phyloP scores from a whole-genome alignment of 495 filamentous ascomycete genomes.

The Astrothelium subdiscretum region DNA sequence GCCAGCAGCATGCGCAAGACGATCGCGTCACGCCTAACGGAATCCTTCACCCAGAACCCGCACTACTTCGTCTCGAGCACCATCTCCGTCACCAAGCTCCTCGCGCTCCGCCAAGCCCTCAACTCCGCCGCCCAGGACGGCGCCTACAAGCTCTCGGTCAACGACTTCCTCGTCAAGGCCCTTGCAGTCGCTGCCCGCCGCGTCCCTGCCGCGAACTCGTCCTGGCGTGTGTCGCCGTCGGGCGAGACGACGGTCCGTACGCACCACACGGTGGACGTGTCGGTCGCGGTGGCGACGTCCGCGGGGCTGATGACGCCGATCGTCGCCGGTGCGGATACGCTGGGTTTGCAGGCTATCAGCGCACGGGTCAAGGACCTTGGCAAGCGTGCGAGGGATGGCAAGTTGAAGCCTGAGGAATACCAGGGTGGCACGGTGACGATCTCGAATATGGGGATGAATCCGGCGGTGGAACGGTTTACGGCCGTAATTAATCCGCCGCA shows the following conservation, averaged over 20 bases:
- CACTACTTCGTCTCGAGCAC: constrained; percentile 92
- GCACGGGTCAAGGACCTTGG: constrained; percentile 84
- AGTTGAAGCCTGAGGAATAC: constrained; percentile 99
- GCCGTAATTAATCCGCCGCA: constrained; percentile 99
- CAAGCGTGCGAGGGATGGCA: constrained; percentile 90
- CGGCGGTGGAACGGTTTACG: constrained; percentile 93
- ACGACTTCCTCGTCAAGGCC: constrained; percentile 99
- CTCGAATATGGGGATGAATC: constrained; percentile 99
- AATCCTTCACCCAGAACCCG: constrained; percentile 84
- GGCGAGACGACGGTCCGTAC: constrained; percentile 69
- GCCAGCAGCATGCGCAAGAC: constrained; percentile 93
- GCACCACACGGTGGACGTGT: constrained; percentile 82
- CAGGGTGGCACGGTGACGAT: constrained; percentile 99
- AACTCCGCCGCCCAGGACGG: constrained; percentile 76
- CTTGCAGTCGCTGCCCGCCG: constrained; percentile 78
- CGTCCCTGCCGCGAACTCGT: constrained; percentile 90
- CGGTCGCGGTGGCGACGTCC: constrained; percentile 89
- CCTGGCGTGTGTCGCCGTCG: constrained; percentile 57
- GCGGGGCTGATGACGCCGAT: constrained; percentile 95
- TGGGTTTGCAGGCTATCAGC: constrained; percentile 80
- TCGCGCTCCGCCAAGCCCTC: constrained; percentile 90
- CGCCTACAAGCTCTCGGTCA: constrained; percentile 96
- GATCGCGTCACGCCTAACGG: constrained; percentile 80
- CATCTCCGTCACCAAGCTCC: constrained; percentile 82
- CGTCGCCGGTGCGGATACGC: constrained; percentile 71